These are phyloP conservation scores for Leishmania martiniquensis DNA, from an alignment of 208 protist genomes.

Conservation along the genomic window DNA sequence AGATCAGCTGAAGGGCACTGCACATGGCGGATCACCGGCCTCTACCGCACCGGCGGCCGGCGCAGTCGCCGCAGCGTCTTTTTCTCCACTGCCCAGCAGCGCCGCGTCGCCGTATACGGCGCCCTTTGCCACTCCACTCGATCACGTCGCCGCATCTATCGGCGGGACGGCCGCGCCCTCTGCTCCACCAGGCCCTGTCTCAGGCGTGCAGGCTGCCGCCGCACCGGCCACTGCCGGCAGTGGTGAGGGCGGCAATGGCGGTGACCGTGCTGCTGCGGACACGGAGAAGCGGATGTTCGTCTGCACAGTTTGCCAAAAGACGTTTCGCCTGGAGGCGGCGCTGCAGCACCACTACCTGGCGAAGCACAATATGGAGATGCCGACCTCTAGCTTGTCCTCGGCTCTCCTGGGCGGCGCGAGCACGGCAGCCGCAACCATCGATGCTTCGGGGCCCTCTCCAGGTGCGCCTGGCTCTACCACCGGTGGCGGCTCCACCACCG, in stretches of 20 bases:
- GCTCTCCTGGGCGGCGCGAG: not conserved
- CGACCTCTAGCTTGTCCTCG: conserved; percentile 12
- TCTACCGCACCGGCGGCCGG: conserved; percentile 8
- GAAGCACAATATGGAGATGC: conserved; percentile 91
- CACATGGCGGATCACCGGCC: conserved; percentile 3
- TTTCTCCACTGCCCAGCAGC: not conserved
- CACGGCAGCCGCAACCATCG: not conserved
- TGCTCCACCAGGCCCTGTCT: not conserved
- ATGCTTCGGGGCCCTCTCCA: not conserved
- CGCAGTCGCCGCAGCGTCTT: not conserved
- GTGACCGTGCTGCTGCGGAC: conserved; percentile 31
- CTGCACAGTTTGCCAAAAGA: conserved; percentile 90
- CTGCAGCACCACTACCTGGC: conserved; percentile 90
- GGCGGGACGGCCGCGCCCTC: not conserved
- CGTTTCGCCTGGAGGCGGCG: conserved; percentile 87
- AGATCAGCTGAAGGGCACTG: conserved; percentile 21
- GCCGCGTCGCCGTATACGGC: conserved; percentile 23
- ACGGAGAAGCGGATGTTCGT: conserved; percentile 65
- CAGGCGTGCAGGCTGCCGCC: not conserved
- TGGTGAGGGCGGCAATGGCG: not conserved
- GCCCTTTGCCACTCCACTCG: conserved; percentile 29
- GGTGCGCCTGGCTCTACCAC: not conserved
- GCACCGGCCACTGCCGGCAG: not conserved
- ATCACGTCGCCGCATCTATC: conserved; percentile 3
- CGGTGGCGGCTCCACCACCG: not conserved